A percentile compares a stretch with the other conserved stretches of the same genome.
Conservation (phyloP, 768 basidiomycete species). For the Lentinula raphanica region DNA sequence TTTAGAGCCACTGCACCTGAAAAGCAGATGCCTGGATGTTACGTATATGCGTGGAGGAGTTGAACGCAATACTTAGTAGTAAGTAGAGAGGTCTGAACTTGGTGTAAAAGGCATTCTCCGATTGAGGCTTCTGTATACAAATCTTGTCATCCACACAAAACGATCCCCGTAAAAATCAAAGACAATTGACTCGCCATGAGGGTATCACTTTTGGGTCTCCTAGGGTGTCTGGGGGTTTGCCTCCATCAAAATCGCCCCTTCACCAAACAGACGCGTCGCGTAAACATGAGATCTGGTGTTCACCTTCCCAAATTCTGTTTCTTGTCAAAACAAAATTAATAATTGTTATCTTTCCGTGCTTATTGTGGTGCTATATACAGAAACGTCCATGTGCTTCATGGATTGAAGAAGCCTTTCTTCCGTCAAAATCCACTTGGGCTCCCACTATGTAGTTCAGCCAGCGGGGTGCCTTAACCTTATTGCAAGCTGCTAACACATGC, state of each 20-base stretch:
- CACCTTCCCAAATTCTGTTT: not conserved
- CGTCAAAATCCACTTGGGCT: constrained; percentile 2
- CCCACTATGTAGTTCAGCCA: not conserved
- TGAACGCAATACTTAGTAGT: too few species aligned
- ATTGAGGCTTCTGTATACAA: not conserved
- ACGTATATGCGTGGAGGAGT: too few species aligned
- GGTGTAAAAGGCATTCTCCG: not conserved
- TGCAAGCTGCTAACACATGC: constrained; percentile 7
- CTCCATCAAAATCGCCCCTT: constrained; percentile 2
- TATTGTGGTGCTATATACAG: not conserved
- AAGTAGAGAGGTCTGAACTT: too few species aligned
- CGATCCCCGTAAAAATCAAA: too few species aligned
- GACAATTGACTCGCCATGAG: not conserved
- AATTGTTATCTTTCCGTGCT: constrained; percentile 3
- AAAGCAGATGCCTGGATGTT: too few species aligned
- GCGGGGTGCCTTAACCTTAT: constrained; percentile 2
- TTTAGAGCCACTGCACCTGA: too few species aligned
- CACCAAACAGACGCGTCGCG: constrained; percentile 50
- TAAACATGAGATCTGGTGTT: constrained; percentile 14
- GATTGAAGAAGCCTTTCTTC: constrained; percentile 3
- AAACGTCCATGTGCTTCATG: constrained; percentile 23
- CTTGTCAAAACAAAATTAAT: not conserved
- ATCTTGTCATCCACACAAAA: too few species aligned
- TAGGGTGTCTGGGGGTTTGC: constrained; percentile 23
- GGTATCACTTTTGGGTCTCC: constrained; percentile 4